phyloP scores from a whole-genome alignment of 495 filamentous ascomycete genomes.

The Melanomma pulvis-pyrius region DNA sequence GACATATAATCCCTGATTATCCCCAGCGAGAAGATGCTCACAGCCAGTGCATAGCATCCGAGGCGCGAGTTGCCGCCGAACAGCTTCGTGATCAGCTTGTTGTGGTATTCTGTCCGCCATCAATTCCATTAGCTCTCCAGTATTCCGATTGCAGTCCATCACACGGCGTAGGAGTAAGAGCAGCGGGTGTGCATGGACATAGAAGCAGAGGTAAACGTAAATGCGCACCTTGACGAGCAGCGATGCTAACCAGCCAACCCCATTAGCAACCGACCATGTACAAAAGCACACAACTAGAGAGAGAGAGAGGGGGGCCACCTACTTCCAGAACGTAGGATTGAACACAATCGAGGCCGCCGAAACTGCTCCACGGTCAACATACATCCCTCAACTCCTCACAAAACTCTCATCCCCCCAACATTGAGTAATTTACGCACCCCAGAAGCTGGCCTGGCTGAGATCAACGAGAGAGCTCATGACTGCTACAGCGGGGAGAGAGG shows the following conservation, averaged over 20 bases:
- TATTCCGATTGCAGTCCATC: neutral
- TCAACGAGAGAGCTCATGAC: constrained; percentile 51
- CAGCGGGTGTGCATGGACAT: neutral
- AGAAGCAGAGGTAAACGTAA: neutral
- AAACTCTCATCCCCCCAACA: neutral
- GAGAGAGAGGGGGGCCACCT: constrained; percentile 40
- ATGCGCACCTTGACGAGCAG: constrained; percentile 65
- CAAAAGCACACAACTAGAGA: neutral
- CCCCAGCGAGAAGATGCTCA: constrained; percentile 86
- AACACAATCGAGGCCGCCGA: constrained; percentile 69
- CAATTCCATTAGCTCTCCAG: neutral
- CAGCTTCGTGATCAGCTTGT: constrained; percentile 81
- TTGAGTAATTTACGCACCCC: constrained; percentile 55
- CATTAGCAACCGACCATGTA: constrained; percentile 33
- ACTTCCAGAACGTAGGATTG: constrained; percentile 84
- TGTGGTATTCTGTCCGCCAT: constrained; percentile 74
- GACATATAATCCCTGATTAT: constrained; percentile 80
- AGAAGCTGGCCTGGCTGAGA: constrained; percentile 65
- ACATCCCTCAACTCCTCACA: neutral
- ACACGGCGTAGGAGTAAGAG: neutral
- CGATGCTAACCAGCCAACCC: no score
- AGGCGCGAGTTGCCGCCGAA: constrained; percentile 77
- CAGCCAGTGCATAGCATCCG: constrained; percentile 88
- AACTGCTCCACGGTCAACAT: constrained; percentile 50
- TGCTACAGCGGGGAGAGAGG: neutral